phyloP scores from a whole-genome alignment of 2,329 filamentous ascomycete genomes.

The Colletotrichum paranaense region DNA sequence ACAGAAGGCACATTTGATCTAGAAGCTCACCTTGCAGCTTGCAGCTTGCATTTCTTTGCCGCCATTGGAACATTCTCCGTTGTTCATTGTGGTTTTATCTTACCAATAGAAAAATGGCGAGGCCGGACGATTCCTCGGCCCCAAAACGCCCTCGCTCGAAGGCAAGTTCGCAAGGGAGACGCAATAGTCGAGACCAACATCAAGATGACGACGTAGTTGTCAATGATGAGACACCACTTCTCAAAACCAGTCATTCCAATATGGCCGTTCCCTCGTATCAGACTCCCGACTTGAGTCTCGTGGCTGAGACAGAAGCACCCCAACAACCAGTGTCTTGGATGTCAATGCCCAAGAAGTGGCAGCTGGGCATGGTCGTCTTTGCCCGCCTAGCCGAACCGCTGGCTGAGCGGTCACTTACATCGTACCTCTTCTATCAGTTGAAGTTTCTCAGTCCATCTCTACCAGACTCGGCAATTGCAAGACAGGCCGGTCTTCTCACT shows the following conservation, averaged over 20 bases:
- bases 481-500: conserved; percentile 37
- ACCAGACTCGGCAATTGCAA: conserved; percentile 32
- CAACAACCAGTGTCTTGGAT: conserved; percentile 31
- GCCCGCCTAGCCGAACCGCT: conserved; percentile 43
- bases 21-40: background rate
- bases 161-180: background rate
- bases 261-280: background rate
- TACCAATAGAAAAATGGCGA: background rate
- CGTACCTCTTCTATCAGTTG: conserved; percentile 40
- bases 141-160: background rate
- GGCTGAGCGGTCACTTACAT: conserved; percentile 40
- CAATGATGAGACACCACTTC: background rate
- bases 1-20: background rate
- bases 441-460: conserved; percentile 31
- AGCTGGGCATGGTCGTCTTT: conserved; percentile 42
- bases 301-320: background rate
- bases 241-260: background rate
- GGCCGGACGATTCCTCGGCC: background rate
- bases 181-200: background rate
- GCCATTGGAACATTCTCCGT: background rate
- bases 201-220: background rate
- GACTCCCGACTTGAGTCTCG: background rate
- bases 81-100: background rate
- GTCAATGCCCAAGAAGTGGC: conserved; percentile 40
- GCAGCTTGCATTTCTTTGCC: background rate